phyloP scores from a whole-genome alignment of 768 basidiomycete genomes.

The Lactifluus subvellereus region DNA sequence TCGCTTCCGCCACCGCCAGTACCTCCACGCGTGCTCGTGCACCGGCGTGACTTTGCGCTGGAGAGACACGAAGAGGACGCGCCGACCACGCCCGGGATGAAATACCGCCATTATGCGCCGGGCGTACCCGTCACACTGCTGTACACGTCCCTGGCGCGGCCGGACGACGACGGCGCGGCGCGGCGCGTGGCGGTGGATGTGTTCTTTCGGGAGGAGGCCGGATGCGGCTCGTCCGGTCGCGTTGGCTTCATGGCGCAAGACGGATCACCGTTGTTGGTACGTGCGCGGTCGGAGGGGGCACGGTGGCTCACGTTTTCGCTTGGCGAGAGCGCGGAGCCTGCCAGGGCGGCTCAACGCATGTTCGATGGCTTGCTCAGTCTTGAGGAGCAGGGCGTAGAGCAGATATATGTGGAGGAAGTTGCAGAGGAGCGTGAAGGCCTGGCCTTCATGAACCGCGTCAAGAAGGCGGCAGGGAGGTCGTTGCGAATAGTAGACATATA shows the following conservation, averaged over 20 bases:
- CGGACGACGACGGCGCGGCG: too few species aligned
- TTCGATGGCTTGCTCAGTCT: constrained; percentile 85
- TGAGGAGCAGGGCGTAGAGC: constrained; percentile 68
- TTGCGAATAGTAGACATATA: constrained; percentile 17
- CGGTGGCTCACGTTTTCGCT: constrained; percentile 51
- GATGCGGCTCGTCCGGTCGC: constrained; percentile 22
- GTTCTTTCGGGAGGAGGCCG: constrained; percentile 41
- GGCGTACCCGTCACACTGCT: constrained; percentile 78
- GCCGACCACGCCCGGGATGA: constrained; percentile 98
- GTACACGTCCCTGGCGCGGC: constrained; percentile 33
- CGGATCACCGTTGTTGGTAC: constrained; percentile 43
- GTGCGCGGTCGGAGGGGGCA: constrained; percentile 31
- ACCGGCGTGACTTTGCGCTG: constrained; percentile 62
- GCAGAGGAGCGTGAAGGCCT: constrained; percentile 76
- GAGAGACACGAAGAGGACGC: constrained; percentile 64
- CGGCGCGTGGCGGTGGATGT: constrained; percentile 30
- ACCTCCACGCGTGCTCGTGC: constrained; percentile 53
- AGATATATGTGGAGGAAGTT: constrained; percentile 83
- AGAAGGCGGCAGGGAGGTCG: constrained; percentile 74
- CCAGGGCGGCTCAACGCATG: constrained; percentile 68
- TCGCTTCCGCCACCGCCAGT: neutral
- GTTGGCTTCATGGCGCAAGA: constrained; percentile 66
- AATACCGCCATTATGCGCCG: constrained; percentile 96
- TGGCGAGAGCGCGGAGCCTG: constrained; percentile 48
- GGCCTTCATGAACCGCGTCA: constrained; percentile 91